Base-by-base conservation (phyloP, 768 basidiomycete genomes). In the Pholiota molesta region DNA sequence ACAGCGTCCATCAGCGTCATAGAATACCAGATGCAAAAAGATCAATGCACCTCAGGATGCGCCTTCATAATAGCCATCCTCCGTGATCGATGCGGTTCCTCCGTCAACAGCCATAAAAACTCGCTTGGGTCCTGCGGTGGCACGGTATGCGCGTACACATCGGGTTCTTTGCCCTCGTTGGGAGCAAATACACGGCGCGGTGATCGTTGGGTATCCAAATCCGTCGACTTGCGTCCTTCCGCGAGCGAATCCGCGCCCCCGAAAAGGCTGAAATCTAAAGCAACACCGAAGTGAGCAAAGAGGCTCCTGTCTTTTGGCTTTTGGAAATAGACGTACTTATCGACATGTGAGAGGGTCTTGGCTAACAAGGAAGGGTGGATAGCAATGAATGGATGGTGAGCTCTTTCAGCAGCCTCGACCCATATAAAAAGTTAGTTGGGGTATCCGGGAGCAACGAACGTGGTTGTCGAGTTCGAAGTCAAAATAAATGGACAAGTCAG, bases 51-150 rank as follows among this genome's bases (percentile, higher is more conserved):
- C 81, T 97, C 89, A 0, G 97, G 97, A 71, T 99, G 95, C 0
- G 92, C 90, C 69, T 96, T 96, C 81, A 99, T 84, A 63, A 99
- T 98, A 7, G 86, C 90, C 78, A 86, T 88, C 61, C 97, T 79
- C 58, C 97, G 79, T 16, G 88, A 87, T 54, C 97, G 86, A 75
- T 99, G 97, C 2, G 97, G 97, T 71, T 99, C 97, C 76, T 99
- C 97, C 0, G 94, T 97, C 89, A 98, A 92, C 49, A 96, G 71
- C 97, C 97, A 99, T 31, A 98, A 81, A 69, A 97, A 99, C 67
- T 99, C 97, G 0, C 80, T 74, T 1, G 92, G 90, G 68, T 95
- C 88, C 71, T 88, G 87, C 0, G 90, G 89, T 2, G 86, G 86
- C 5, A 75, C 80, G 19, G 79, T 73, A 68, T 83, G 74, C 3